phyloP scores from a whole-genome alignment of 495 filamentous ascomycete species.

The Penicillium ochrochloron region DNA sequence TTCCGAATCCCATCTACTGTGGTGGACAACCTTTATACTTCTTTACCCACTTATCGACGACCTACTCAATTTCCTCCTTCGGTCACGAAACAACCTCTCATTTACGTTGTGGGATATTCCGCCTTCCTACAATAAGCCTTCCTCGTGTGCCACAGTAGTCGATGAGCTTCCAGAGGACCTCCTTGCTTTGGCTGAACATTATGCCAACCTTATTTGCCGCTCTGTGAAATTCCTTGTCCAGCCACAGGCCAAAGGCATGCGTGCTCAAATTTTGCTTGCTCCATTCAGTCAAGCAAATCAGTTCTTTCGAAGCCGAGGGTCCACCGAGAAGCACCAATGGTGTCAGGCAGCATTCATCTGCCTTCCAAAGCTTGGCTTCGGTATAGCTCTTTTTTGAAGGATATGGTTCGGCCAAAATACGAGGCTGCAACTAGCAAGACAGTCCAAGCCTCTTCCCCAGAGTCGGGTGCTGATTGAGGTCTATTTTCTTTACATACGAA shows the following conservation, averaged over 20 bases:
- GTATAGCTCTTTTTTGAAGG: constrained; percentile 29
- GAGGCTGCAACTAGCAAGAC: constrained; percentile 18
- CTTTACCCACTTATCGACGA: background rate
- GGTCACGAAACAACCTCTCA: background rate
- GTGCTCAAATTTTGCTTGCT: background rate
- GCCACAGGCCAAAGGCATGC: background rate
- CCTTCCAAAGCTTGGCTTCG: constrained; percentile 24
- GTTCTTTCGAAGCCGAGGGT: background rate
- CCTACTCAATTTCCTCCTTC: background rate
- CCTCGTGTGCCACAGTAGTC: background rate
- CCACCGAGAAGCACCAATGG: constrained; percentile 25
- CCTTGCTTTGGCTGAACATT: background rate
- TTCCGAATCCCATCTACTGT: background rate
- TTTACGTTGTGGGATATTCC: background rate
- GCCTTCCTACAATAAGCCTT: background rate
- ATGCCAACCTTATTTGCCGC: background rate
- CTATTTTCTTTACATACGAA: background rate
- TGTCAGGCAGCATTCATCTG: constrained; percentile 16
- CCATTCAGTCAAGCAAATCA: background rate
- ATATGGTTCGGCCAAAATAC: constrained; percentile 34
- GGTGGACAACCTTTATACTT: background rate
- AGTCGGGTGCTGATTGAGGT: background rate
- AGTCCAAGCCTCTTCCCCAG: constrained; percentile 2
- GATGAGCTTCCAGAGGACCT: background rate
- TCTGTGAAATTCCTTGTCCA: background rate